Evolutionary conservation across 192 early-diverging fungal species (phyloP).

Genomic region (Funneliformis geosporum): DNA sequence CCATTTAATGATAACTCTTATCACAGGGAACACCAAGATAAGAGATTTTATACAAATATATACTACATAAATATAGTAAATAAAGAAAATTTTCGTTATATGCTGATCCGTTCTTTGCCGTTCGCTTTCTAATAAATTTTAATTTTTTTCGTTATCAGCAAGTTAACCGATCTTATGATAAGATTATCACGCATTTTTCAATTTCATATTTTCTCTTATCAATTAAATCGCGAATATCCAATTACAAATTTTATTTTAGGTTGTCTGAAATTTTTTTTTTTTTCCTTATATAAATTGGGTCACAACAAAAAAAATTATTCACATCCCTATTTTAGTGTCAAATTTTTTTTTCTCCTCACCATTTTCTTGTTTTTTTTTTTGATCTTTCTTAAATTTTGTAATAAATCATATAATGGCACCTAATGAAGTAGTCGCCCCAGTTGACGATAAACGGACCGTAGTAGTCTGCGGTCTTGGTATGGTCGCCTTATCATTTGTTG

Average conservation of each 20-base stretch:
- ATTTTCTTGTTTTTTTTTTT: background rate
- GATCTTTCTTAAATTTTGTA: background rate
- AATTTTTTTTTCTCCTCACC: too few species aligned
- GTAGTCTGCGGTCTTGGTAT: conserved; percentile 68
- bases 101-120: background rate
- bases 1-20: too few species aligned
- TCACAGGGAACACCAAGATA: too few species aligned
- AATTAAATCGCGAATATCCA: background rate
- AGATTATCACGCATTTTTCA: background rate
- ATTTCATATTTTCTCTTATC: too few species aligned
- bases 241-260: background rate
- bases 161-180: background rate
- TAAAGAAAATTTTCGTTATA: background rate
- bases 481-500: conserved; percentile 65
- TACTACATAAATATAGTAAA: too few species aligned
- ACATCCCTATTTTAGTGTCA: too few species aligned
- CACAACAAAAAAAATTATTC: background rate
- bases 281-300: background rate
- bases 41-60: too few species aligned
- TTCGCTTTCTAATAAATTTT: background rate
- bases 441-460: conserved; percentile 32
- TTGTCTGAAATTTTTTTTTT: too few species aligned
- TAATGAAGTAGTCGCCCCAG: background rate
- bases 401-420: background rate
- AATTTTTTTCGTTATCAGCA: background rate